Conservation (phyloP, 768 basidiomycete species). For the Glaciozyma martinii region DNA sequence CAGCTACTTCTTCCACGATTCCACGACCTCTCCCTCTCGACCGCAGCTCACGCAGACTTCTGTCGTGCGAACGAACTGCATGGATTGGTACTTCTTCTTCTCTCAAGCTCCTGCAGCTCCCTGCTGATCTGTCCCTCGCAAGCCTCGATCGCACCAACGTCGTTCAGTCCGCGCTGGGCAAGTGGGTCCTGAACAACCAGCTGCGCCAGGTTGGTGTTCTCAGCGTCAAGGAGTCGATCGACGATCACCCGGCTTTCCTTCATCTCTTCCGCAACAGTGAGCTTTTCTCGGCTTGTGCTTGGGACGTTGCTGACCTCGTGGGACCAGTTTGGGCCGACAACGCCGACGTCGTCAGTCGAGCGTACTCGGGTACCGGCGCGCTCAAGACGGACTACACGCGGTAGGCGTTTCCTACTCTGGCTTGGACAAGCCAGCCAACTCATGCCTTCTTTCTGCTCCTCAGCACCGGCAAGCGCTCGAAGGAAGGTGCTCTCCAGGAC, state of each 20-base stretch:
- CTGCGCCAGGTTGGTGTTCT: slow-evolving; percentile 65
- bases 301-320: neutral
- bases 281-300: slow-evolving; percentile 35
- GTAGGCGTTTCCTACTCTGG: slow-evolving; percentile 3
- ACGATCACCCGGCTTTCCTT: slow-evolving; percentile 70
- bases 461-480: slow-evolving; percentile 72
- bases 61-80: slow-evolving; percentile 85
- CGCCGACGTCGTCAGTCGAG: slow-evolving; percentile 76
- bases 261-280: slow-evolving; percentile 78
- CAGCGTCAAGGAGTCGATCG: slow-evolving; percentile 59
- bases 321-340: slow-evolving; percentile 91
- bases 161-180: slow-evolving; percentile 81
- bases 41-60: slow-evolving; percentile 61
- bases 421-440: too few relatives aligned
- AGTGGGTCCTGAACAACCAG: slow-evolving; percentile 71
- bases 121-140: slow-evolving; percentile 37
- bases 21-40: slow-evolving; percentile 37
- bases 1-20: slow-evolving; percentile 71
- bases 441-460: too few relatives aligned
- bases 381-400: slow-evolving; percentile 94
- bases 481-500: slow-evolving; percentile 70
- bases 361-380: slow-evolving; percentile 91
- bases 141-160: slow-evolving; percentile 89
- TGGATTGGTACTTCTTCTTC: slow-evolving; percentile 52
- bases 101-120: neutral